Percentiles rank a stretch among this genome's conserved stretches.
These are phyloP conservation scores for Erysimum cheiri DNA, from an alignment of 441 rosid genomes.

Conservation along the genomic window DNA sequence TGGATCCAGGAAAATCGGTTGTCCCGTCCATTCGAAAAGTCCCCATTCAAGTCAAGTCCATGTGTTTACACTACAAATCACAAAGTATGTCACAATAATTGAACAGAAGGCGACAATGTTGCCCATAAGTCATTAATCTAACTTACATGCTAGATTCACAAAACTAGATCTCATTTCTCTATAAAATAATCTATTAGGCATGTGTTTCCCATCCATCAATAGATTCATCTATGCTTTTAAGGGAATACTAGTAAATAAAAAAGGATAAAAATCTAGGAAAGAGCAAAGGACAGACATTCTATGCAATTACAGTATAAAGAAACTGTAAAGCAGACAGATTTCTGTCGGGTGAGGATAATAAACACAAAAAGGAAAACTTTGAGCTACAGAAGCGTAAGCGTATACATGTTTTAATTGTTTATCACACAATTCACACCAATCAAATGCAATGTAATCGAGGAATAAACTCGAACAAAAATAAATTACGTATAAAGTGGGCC, in stretches of 20 bases:
- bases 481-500: constrained; percentile 38
- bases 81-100: constrained; percentile 31
- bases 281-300: constrained; percentile 34
- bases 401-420: constrained; percentile 5
- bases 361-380: neutral
- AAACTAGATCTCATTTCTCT: neutral
- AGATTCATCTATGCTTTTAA: neutral
- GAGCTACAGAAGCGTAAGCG: constrained; percentile 20
- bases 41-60: constrained; percentile 37
- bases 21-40: constrained; percentile 47
- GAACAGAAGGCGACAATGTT: constrained; percentile 23
- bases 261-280: neutral
- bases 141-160: constrained; percentile 32
- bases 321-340: constrained; percentile 10
- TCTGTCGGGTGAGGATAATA: constrained; percentile 21
- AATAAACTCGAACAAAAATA: neutral
- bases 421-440: constrained; percentile 22
- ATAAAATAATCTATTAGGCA: neutral
- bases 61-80: constrained; percentile 17
- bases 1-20: constrained; percentile 41
- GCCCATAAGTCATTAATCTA: constrained; percentile 25
- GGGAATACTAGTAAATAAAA: neutral
- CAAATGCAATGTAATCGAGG: constrained; percentile 15
- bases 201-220: neutral
- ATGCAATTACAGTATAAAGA: constrained; percentile 3